phyloP scores from a whole-genome alignment of 2,329 filamentous ascomycete genomes.

The Huntiella bhutanensis region DNA sequence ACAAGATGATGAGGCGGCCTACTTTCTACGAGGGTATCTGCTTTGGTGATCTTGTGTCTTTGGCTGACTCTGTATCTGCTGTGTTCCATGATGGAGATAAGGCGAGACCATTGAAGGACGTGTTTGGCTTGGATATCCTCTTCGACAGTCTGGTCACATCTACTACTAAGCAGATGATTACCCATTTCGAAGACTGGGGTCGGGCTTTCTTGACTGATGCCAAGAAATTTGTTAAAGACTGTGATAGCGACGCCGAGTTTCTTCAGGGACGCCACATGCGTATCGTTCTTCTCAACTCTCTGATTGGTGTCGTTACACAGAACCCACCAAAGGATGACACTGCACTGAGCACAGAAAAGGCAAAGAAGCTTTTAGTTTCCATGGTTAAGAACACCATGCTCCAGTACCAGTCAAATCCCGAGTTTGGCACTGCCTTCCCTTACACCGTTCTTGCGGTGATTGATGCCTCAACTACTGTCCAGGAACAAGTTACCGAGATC shows the following conservation, averaged over 20 bases:
- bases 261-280: conserved; percentile 15
- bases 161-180: conserved; percentile 25
- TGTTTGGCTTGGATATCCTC: conserved; percentile 8
- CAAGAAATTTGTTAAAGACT: conserved; percentile 13
- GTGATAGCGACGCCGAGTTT: conserved; percentile 9
- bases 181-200: conserved; percentile 25
- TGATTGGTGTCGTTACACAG: conserved; percentile 18
- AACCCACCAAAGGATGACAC: conserved; percentile 13
- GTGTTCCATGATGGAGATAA: conserved; percentile 3
- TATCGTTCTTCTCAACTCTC: conserved; percentile 20
- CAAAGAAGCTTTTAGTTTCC: conserved; percentile 9
- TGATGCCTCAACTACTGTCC: conserved; percentile 8
- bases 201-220: conserved; percentile 21
- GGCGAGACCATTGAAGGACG: conserved; percentile 4
- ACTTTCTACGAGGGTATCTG: conserved; percentile 30
- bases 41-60: conserved; percentile 20
- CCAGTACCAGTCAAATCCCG: conserved; percentile 7
- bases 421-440: conserved; percentile 2
- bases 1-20: conserved; percentile 31
- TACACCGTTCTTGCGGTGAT: conserved; percentile 12
- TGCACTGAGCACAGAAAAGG: conserved; percentile 14
- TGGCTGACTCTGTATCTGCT: conserved; percentile 18
- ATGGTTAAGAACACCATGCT: conserved; percentile 9
- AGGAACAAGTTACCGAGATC: conserved; percentile 4
- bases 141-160: conserved; percentile 16